These are phyloP conservation scores for Agapanthus africanus DNA, from an alignment of 106 monocot species.

Conservation along the genomic window DNA sequence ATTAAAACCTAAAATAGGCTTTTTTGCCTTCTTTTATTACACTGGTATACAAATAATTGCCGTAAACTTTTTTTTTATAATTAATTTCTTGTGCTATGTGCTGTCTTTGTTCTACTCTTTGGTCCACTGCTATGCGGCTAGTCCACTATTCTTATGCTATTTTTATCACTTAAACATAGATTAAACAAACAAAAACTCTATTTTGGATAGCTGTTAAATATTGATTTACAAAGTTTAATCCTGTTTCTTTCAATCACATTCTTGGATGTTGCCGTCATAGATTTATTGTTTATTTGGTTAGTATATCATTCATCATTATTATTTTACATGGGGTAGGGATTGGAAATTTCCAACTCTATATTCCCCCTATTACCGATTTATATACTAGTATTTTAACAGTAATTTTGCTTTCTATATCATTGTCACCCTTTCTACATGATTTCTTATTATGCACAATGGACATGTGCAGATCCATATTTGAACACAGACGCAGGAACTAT, in stretches of 20 bases:
- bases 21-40: too few species aligned
- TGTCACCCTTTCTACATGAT: neutral
- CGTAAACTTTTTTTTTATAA: too few species aligned
- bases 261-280: too few species aligned
- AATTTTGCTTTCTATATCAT: neutral
- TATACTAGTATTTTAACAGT: neutral
- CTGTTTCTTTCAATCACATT: too few species aligned
- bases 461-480: slow-evolving; percentile 61
- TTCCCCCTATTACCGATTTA: neutral
- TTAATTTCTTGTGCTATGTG: too few species aligned
- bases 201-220: too few species aligned
- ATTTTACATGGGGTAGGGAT: neutral
- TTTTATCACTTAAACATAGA: neutral
- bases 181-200: neutral
- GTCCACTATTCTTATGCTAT: neutral
- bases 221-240: too few species aligned
- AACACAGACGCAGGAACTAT: slow-evolving; percentile 75
- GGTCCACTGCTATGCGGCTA: neutral
- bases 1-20: too few species aligned
- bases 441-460: neutral
- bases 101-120: neutral
- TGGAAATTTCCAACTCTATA: neutral
- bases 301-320: too few species aligned
- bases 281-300: neutral
- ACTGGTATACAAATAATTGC: too few species aligned